Evolutionary conservation across 1,139 yeast species (phyloP), one percentile per base, ranked within the genome.

Genomic region (Suhomyces coccinellae): DNA sequence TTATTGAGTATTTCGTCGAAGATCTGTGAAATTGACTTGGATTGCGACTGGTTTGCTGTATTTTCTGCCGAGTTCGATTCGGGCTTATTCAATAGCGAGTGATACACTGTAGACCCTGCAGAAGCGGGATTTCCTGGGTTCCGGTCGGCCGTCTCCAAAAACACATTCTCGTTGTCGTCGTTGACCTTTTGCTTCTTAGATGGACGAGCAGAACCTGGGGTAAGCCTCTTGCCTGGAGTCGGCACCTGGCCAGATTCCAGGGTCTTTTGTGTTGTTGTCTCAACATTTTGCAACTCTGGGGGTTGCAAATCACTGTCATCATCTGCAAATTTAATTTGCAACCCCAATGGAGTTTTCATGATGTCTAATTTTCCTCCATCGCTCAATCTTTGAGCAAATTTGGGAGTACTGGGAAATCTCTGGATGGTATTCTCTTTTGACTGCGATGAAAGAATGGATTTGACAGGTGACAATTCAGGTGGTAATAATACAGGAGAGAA

Each of bases 351-450:
- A 1, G 71, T 66, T 40, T 59, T 58, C 49, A 54, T 52, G 32
- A 60, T 52, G 45, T 56, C 55, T 34, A 42, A 36, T 17, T 43
- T 50, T 9, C 46, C 51, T 10, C 56, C 55, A 17, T 56, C 56
- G 17, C 56, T 51, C 34, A 52, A 46, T 12, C 54, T 34, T 17
- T 53, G 52, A 6, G 49, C 38, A 43, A 71, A 73, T 44, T 71
- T 71, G 4, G 82, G 81, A 0, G 83, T 75, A 40, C 73, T 63
- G 1, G 83, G 83, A 49, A 77, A 77, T 46, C 81, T 57, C 46
- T 74, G 80, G 7, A 63, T 62, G 36, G 60, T 66, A 40, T 52
- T 64, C 41, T 62, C 65, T 51, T 52, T 37, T 46, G 61, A 41
- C 48, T 57, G 22, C 51, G 54, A 27, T 1, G 46, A 36, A 2